Conservation (phyloP, 1,284 basidiomycete genomes). For the Termitomyces sp. region DNA sequence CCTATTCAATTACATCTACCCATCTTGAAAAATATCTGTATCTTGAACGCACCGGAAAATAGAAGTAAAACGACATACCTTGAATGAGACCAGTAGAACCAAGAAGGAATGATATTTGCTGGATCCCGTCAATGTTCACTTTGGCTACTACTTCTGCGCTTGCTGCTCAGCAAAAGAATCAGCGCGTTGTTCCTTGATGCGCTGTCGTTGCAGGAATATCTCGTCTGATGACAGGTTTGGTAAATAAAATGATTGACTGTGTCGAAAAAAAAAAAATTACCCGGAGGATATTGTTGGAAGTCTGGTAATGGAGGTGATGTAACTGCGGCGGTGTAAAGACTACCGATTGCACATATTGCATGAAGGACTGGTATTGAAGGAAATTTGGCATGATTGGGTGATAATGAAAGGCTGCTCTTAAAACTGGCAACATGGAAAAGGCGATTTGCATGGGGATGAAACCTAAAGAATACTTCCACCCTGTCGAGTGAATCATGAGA, state of each 20-base stretch:
- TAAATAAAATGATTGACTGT: not conserved
- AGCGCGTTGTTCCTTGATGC: slow-evolving; percentile 40
- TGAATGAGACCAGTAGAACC: slow-evolving; percentile 71
- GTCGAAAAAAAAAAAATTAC: slow-evolving; percentile 28
- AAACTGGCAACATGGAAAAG: slow-evolving; percentile 65
- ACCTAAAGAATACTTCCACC: slow-evolving; percentile 68
- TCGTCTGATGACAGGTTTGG: slow-evolving; percentile 36
- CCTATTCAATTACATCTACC: slow-evolving; percentile 51
- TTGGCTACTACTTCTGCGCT: slow-evolving; percentile 24
- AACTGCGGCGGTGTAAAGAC: slow-evolving; percentile 58
- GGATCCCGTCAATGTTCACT: slow-evolving; percentile 1
- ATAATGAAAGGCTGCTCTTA: slow-evolving; percentile 55
- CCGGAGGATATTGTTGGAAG: slow-evolving; percentile 42
- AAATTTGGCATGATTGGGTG: slow-evolving; percentile 66
- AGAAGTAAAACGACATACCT: slow-evolving; percentile 35
- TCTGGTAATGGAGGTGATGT: slow-evolving; percentile 49
- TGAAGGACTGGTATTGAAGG: slow-evolving; percentile 65
- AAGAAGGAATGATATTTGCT: slow-evolving; percentile 61
- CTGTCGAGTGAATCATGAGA: slow-evolving; percentile 30
- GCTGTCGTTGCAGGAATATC: slow-evolving; percentile 46
- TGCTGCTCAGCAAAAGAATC: slow-evolving; percentile 68
- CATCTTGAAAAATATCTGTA: slow-evolving; percentile 38
- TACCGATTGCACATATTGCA: slow-evolving; percentile 71
- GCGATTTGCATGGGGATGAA: slow-evolving; percentile 62
- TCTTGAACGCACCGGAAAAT: not conserved